Evolutionary conservation across 306 rosid species (phyloP).

Genomic region (Inga oerstediana): DNA sequence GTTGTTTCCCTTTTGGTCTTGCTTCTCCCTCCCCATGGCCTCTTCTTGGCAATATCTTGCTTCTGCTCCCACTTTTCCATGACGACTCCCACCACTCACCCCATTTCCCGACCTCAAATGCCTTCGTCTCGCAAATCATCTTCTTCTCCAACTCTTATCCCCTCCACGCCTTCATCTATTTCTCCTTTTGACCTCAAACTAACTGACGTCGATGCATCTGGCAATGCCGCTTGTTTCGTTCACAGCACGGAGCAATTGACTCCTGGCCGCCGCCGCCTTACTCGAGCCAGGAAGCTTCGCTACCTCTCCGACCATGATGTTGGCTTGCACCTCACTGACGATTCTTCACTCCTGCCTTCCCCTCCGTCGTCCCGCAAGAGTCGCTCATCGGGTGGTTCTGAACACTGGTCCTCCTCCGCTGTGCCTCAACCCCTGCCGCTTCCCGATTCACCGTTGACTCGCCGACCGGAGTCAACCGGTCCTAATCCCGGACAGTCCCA

Average conservation of each 20-base stretch:
- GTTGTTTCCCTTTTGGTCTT: neutral
- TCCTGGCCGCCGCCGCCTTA: conserved; percentile 58
- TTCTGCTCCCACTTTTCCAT: neutral
- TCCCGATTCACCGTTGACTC: conserved; percentile 50
- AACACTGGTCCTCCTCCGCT: conserved; percentile 53
- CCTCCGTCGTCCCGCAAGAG: conserved; percentile 44
- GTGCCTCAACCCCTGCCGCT: conserved; percentile 70
- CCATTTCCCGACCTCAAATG: conserved; percentile 25
- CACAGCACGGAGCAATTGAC: conserved; percentile 15
- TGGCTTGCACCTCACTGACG: conserved; percentile 32
- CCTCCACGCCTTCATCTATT: neutral
- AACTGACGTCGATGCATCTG: conserved; percentile 11
- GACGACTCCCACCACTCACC: neutral
- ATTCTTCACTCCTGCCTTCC: conserved; percentile 48
- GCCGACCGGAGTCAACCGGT: conserved; percentile 39
- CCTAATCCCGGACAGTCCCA: conserved; percentile 18
- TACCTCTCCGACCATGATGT: conserved; percentile 47
- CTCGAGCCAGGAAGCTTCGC: conserved; percentile 68
- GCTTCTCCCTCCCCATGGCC: neutral
- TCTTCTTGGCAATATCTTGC: neutral
- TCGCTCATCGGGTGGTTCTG: conserved; percentile 33
- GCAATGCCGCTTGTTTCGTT: neutral
- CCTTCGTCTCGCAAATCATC: conserved; percentile 17
- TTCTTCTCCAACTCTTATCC: neutral
- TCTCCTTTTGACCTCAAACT: neutral